phyloP scores from a whole-genome alignment of 352 stramenopile species.

The Phytophthora sojae region DNA sequence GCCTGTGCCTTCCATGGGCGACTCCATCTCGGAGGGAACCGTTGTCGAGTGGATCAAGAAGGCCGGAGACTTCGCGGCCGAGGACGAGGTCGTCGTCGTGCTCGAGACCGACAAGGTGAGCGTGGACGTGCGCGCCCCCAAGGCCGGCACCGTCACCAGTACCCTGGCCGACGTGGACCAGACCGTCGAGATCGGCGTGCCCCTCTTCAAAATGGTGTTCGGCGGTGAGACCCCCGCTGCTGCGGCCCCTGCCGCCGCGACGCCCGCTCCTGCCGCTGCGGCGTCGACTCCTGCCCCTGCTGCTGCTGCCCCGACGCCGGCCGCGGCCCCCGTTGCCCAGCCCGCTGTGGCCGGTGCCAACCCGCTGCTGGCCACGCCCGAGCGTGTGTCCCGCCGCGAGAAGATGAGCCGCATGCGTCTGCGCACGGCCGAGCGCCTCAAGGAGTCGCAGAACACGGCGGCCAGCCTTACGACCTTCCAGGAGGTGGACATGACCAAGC shows the following conservation, averaged over 20 bases:
- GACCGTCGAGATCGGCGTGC: slow-evolving; percentile 94
- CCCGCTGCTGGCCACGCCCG: slow-evolving; percentile 57
- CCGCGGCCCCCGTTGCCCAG: slow-evolving; percentile 14
- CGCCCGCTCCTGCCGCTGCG: slow-evolving; percentile 17
- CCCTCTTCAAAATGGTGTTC: slow-evolving; percentile 91
- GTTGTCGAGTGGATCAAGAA: slow-evolving; percentile 95
- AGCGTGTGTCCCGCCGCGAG: slow-evolving; percentile 79
- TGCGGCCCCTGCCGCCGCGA: slow-evolving; percentile 30
- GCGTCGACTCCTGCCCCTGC: slow-evolving; percentile 34
- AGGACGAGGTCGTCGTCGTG: slow-evolving; percentile 96
- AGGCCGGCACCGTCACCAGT: slow-evolving; percentile 90
- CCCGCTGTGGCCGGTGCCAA: slow-evolving; percentile 39
- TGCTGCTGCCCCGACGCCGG: slow-evolving; percentile 27
- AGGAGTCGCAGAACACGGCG: slow-evolving; percentile 98
- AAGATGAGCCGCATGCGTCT: slow-evolving; percentile 99
- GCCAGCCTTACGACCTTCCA: slow-evolving; percentile 99
- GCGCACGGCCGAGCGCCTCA: slow-evolving; percentile 96
- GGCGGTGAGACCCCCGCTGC: slow-evolving; percentile 53
- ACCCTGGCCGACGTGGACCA: slow-evolving; percentile 95
- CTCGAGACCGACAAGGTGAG: slow-evolving; percentile 97
- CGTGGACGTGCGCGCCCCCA: slow-evolving; percentile 90
- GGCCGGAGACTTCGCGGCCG: slow-evolving; percentile 90
- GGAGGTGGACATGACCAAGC: slow-evolving; percentile 98
- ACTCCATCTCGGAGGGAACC: slow-evolving; percentile 98
- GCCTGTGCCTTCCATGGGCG: slow-evolving; percentile 84